phyloP scores from a whole-genome alignment of 2,329 filamentous ascomycete species.

The Talaromyces sp. region DNA sequence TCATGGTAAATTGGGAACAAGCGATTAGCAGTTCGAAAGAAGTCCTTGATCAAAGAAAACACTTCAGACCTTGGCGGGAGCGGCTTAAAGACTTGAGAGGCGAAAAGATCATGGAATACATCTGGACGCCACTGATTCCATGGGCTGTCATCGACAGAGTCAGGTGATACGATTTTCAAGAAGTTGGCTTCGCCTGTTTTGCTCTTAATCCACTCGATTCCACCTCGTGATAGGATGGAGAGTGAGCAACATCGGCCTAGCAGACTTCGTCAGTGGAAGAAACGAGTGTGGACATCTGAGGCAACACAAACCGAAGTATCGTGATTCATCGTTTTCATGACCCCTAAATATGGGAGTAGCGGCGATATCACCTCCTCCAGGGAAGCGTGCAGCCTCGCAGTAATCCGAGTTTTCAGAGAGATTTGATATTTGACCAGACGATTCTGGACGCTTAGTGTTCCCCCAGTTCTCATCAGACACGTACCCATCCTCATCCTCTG shows the following conservation, averaged over 20 bases:
- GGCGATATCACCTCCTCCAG: slow-evolving; percentile 49
- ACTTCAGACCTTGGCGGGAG: slow-evolving; percentile 84
- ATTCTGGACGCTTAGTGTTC: slow-evolving; percentile 4
- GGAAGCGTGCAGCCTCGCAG: slow-evolving; percentile 8
- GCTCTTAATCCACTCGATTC: slow-evolving; percentile 94
- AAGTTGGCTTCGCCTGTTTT: slow-evolving; percentile 93
- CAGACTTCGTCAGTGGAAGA: not conserved
- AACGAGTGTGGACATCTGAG: not conserved
- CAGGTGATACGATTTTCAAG: slow-evolving; percentile 80
- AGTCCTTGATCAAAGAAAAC: slow-evolving; percentile 81
- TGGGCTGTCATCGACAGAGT: slow-evolving; percentile 81
- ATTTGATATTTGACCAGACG: slow-evolving; percentile 6
- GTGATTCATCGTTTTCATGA: slow-evolving; percentile 84
- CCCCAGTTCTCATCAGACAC: slow-evolving; percentile 16
- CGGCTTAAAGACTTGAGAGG: slow-evolving; percentile 75
- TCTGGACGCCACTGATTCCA: slow-evolving; percentile 97
- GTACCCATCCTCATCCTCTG: slow-evolving; percentile 26
- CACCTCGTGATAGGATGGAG: slow-evolving; percentile 94
- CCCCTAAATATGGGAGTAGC: slow-evolving; percentile 81
- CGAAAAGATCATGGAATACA: slow-evolving; percentile 88
- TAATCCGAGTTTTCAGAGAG: slow-evolving; percentile 9
- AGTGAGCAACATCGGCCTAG: slow-evolving; percentile 88
- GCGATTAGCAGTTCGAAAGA: slow-evolving; percentile 95
- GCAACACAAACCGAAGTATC: slow-evolving; percentile 65
- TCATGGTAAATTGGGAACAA: slow-evolving; percentile 96